Conservation (phyloP, 805 yeast genomes). For the Zygotorulaspora florentina region DNA sequence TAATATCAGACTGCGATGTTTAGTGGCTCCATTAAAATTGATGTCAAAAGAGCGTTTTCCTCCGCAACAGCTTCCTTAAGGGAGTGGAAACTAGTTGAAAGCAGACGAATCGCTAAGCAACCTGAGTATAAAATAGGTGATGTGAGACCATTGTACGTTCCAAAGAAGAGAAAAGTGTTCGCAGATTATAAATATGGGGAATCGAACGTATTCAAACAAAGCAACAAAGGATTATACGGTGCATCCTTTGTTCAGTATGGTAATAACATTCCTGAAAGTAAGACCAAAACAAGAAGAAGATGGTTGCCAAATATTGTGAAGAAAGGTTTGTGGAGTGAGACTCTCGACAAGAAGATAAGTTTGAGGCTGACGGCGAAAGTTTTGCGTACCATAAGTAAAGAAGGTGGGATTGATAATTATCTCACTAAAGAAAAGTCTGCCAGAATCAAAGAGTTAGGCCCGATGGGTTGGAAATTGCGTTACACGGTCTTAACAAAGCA, state of each 20-base stretch:
- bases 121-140: constrained; percentile 53
- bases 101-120: constrained; percentile 42
- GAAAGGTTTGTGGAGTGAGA: constrained; percentile 79
- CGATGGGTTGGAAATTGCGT: constrained; percentile 86
- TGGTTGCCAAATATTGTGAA: constrained; percentile 81
- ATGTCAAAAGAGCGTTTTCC: constrained; percentile 22
- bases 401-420: constrained; percentile 93
- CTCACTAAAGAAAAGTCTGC: constrained; percentile 82
- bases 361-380: constrained; percentile 74
- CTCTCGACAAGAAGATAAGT: constrained; percentile 52
- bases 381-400: constrained; percentile 79
- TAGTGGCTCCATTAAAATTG: background rate
- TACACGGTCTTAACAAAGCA: constrained; percentile 57
- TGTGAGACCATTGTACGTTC: constrained; percentile 44
- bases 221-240: constrained; percentile 86
- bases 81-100: constrained; percentile 44
- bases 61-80: constrained; percentile 19
- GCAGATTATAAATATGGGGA: constrained; percentile 81
- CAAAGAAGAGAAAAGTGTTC: constrained; percentile 40
- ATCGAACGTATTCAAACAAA: constrained; percentile 70
- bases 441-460: constrained; percentile 87
- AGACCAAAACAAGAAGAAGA: constrained; percentile 66
- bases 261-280: constrained; percentile 70
- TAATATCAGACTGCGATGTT: background rate
- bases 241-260: constrained; percentile 79